Percentiles rank a stretch among this genome's conserved stretches.
These are phyloP conservation scores for Acanthamoeba lenticulata DNA, from an alignment of 208 protist species.

Conservation along the genomic window DNA sequence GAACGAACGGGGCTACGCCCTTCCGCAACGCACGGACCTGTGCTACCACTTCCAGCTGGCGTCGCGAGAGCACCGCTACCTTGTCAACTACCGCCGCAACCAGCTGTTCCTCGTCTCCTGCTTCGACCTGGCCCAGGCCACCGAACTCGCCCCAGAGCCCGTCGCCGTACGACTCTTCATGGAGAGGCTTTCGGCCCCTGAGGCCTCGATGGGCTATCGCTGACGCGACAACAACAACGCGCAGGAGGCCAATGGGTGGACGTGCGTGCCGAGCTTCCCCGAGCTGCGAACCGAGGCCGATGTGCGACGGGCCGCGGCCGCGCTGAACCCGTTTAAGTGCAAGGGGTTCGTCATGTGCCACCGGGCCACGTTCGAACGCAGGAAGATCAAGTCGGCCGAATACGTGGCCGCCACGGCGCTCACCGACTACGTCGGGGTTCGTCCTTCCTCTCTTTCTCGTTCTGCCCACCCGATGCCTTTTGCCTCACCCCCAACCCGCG, in stretches of 20 bases:
- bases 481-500: neutral
- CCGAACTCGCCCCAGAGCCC: neutral
- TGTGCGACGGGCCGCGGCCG: neutral
- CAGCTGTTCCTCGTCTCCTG: neutral
- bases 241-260: neutral
- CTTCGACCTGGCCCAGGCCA: neutral
- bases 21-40: neutral
- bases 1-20: neutral
- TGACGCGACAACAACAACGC: no score
- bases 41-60: slow-evolving; percentile 33
- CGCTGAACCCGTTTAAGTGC: neutral
- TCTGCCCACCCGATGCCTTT: neutral
- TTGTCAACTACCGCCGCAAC: neutral
- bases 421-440: neutral
- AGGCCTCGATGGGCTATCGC: neutral
- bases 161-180: neutral
- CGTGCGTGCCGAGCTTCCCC: neutral
- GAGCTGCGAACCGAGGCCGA: neutral
- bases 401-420: neutral
- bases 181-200: neutral
- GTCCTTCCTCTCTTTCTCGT: neutral
- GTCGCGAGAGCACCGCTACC: slow-evolving; percentile 1
- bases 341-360: neutral
- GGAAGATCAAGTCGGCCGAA: slow-evolving; percentile 22
- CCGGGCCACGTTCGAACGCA: neutral